Evolutionary conservation across 2,329 filamentous ascomycete species (phyloP), one percentile per base, ranked within the genome.

Genomic region (Fusarium sp.): DNA sequence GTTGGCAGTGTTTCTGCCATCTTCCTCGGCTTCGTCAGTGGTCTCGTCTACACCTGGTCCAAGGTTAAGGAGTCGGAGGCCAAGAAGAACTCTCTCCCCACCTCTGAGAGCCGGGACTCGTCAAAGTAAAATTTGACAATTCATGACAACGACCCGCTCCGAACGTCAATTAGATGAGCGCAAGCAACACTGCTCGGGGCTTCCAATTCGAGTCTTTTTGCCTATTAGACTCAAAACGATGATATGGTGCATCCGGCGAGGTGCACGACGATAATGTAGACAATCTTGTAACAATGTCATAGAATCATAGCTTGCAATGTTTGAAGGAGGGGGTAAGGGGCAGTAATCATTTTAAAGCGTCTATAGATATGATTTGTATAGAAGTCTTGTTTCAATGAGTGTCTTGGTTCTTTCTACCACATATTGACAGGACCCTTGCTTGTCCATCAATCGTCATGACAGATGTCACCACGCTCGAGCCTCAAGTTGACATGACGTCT

Each of bases 1-100:
- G 89, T 98, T 69, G 94, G 94, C 77, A 96, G 94, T 80, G 94
- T 98, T 14, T 94, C 94, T n/a, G 96, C 96, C 77, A 98, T 99
- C 80, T 87, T 92, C 70, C 88, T 98, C 69, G 96, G 96, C 46
- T 98, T 98, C 82, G 84, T 98, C 76, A 96, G 93, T 78, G 96
- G 96, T 75, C 90, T 98, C 62, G 94, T 99, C 29, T 99, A 98
- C 78, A 88, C 96, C 82, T 93, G 97, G 84, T 91, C 90, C 69
- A 89, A 88, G 77, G 86, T 74, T 29, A 74, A 72, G 71, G 71
- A 90, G 79, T 86, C 87, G 42, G 92, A 92, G 84, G 91, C 71
- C 6, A 74, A 73, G 71, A 73, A 73, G 71, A 73, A 89, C 79
- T 86, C 89, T 29, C 84, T 93, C 61, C 90, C 95, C 49, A 94